Evolutionary conservation across 2,329 filamentous ascomycete species (phyloP).

Genomic region (Clarireedia paspali): DNA sequence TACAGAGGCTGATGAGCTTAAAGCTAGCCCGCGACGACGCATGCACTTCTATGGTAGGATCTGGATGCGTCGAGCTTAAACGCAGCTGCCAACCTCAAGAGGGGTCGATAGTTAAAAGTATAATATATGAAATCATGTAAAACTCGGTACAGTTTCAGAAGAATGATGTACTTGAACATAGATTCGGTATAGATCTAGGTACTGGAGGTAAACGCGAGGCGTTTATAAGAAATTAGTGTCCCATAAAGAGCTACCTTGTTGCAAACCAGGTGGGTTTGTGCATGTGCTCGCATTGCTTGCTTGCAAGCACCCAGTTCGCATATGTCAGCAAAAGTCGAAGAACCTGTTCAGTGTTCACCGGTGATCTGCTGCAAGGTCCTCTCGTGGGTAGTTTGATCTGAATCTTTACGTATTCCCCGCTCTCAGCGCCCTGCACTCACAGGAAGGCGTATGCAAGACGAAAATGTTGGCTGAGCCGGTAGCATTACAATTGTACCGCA

Average conservation of each 20-base stretch:
- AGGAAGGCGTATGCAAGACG: slow-evolving; percentile 9
- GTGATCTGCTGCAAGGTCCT: slow-evolving; percentile 4
- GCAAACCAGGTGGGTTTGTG: slow-evolving; percentile 4
- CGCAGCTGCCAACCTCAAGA: no score
- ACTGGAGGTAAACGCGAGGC: slow-evolving; percentile 1
- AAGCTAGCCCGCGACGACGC: no score
- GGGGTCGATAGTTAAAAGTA: background rate
- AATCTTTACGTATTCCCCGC: slow-evolving; percentile 4
- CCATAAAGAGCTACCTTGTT: slow-evolving; percentile 1
- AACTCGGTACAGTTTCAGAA: background rate
- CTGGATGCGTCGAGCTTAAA: background rate
- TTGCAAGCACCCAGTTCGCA: background rate
- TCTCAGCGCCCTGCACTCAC: slow-evolving; percentile 5
- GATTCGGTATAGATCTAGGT: background rate
- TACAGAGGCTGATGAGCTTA: no score
- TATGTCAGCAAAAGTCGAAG: background rate
- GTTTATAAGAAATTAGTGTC: slow-evolving; percentile 9
- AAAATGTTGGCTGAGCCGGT: background rate
- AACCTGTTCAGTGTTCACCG: background rate
- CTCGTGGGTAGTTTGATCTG: slow-evolving; percentile 3
- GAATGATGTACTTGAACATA: background rate
- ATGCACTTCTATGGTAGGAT: no score
- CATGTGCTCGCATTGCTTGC: background rate
- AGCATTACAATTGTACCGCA: background rate
- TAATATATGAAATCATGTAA: background rate